Evolutionary conservation across 176 grass and related monocot genomes (phyloP).

Genomic region (Aegilops sharonensis): DNA sequence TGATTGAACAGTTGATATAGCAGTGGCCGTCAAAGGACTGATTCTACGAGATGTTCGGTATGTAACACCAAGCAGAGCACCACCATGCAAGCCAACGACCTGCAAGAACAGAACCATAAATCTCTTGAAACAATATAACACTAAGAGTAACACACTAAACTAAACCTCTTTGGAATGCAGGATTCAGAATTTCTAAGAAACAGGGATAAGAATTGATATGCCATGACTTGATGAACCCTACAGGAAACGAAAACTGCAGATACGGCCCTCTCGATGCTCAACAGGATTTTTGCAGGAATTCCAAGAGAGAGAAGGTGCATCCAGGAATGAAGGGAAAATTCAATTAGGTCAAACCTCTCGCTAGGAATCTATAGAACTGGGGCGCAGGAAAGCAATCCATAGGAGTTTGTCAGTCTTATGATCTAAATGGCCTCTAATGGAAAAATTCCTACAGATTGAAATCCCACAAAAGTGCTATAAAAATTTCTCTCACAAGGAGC

Average conservation of each 20-base stretch:
- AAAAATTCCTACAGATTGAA: background rate
- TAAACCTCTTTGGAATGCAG: background rate
- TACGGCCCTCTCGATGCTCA: background rate
- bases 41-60: constrained; percentile 94
- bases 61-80: constrained; percentile 94
- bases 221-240: background rate
- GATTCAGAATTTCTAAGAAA: background rate
- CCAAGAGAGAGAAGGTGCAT: constrained; percentile 3
- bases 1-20: constrained; percentile 89
- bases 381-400: background rate
- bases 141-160: background rate
- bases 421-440: background rate
- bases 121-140: background rate
- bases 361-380: background rate
- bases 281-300: background rate
- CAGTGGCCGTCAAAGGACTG: constrained; percentile 76
- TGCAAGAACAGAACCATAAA: constrained; percentile 38
- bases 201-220: background rate
- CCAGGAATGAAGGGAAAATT: background rate
- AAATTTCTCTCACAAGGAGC: background rate
- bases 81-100: constrained; percentile 97
- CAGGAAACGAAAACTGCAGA: background rate
- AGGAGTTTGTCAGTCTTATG: constrained; percentile 10
- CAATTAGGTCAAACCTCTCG: background rate
- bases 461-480: background rate